A percentile compares a stretch with the other conserved stretches of the same genome.
phyloP scores from a whole-genome alignment of 2,329 filamentous ascomycete genomes.

The Diaporthe sp. region DNA sequence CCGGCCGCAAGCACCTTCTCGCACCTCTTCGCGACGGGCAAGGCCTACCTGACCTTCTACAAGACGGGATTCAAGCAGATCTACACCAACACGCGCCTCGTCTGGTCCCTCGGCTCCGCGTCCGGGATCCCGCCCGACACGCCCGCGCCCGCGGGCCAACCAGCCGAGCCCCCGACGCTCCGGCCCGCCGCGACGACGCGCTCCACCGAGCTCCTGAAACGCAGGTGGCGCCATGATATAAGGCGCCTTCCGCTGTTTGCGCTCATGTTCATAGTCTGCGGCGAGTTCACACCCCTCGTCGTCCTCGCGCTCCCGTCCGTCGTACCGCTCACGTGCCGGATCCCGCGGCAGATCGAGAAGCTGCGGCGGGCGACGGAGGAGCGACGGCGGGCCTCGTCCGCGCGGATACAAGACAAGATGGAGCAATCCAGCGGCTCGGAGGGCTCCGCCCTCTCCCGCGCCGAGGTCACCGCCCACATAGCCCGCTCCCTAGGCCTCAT shows the following conservation, averaged over 20 bases:
- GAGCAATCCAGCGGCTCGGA: too few species aligned
- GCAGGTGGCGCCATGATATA: constrained; percentile 78
- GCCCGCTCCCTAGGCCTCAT: constrained; percentile 60
- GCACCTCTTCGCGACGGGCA: constrained; percentile 74
- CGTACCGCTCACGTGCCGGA: constrained; percentile 85
- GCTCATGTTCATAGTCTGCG: constrained; percentile 80
- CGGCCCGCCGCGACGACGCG: constrained; percentile 62
- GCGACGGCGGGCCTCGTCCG: constrained; percentile 63
- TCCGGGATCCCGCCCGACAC: constrained; percentile 43
- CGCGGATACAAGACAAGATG: constrained; percentile 47
- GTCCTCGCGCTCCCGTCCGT: constrained; percentile 77
- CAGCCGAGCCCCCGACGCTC: constrained; percentile 52
- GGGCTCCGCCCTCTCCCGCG: neutral
- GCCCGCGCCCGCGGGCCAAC: constrained; percentile 56
- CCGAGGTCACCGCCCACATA: constrained; percentile 50
- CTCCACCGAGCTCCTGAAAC: constrained; percentile 77
- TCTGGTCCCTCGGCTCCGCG: constrained; percentile 57
- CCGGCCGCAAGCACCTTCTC: constrained; percentile 58
- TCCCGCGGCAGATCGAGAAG: constrained; percentile 79
- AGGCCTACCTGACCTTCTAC: constrained; percentile 87
- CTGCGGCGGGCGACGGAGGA: constrained; percentile 65
- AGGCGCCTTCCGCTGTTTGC: constrained; percentile 84
- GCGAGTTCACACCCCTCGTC: constrained; percentile 87
- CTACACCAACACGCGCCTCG: constrained; percentile 72
- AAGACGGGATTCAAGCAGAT: constrained; percentile 85